phyloP scores from a whole-genome alignment of 768 basidiomycete species.

The Suillus sp. region DNA sequence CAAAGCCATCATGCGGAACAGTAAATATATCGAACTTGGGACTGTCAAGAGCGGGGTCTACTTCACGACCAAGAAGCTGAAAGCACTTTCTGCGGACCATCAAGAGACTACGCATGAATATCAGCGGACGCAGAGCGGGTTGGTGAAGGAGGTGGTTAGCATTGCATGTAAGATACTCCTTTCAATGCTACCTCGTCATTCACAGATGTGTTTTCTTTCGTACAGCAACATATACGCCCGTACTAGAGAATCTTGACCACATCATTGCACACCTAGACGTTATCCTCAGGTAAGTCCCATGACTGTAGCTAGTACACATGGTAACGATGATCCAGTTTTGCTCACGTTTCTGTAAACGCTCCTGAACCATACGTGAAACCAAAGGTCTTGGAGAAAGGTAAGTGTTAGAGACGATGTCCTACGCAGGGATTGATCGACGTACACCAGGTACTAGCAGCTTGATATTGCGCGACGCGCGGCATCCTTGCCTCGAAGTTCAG shows the following conservation, averaged over 20 bases:
- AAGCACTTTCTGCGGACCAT: constrained; percentile 71
- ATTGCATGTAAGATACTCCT: constrained; percentile 72
- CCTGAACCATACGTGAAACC: constrained; percentile 91
- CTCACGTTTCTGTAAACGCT: constrained; percentile 87
- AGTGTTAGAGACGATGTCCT: constrained; percentile 9
- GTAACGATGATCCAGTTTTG: constrained; percentile 58
- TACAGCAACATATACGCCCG: constrained; percentile 89
- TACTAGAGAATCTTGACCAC: constrained; percentile 82
- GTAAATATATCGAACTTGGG: constrained; percentile 79
- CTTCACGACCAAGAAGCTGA: constrained; percentile 82
- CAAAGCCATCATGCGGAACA: constrained; percentile 60
- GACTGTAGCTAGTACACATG: background rate
- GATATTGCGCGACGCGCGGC: constrained; percentile 81
- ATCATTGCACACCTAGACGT: constrained; percentile 91
- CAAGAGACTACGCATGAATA: constrained; percentile 70
- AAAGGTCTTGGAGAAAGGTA: constrained; percentile 73
- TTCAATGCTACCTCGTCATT: background rate
- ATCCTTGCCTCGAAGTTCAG: constrained; percentile 96
- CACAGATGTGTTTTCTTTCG: background rate
- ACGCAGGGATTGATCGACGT: constrained; percentile 6
- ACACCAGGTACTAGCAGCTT: constrained; percentile 74
- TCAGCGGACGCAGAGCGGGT: constrained; percentile 68
- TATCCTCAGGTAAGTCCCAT: constrained; percentile 67
- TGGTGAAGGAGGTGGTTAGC: constrained; percentile 91
- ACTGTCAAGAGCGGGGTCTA: constrained; percentile 85